Percentiles rank a stretch among this genome's conserved stretches.
Evolutionary conservation across 192 early-diverging fungal genomes (phyloP).

Genomic region (Podila verticillata): DNA sequence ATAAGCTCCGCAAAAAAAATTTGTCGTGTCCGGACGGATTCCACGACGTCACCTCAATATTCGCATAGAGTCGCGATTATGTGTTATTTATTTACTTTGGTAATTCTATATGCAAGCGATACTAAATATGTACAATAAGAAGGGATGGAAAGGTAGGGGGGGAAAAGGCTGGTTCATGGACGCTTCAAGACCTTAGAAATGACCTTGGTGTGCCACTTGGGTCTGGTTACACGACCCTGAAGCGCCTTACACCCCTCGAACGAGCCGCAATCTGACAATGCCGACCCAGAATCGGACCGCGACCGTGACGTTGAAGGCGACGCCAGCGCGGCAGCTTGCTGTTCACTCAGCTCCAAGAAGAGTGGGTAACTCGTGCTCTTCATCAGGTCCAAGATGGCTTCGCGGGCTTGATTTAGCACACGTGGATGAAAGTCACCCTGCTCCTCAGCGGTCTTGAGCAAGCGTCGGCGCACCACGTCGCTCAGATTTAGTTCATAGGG

Average conservation of each 20-base stretch:
- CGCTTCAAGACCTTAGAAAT: background rate
- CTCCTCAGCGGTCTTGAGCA: constrained; percentile 25
- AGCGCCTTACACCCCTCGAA: no score
- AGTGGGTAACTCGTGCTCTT: constrained; percentile 27
- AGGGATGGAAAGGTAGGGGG: background rate
- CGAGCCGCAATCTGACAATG: background rate
- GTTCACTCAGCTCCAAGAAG: constrained; percentile 15
- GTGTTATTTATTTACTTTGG: no score
- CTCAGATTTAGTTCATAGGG: constrained; percentile 53
- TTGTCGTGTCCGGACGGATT: no score
- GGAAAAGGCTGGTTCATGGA: background rate
- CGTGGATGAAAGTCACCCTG: constrained; percentile 35
- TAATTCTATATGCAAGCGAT: background rate
- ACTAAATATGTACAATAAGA: background rate
- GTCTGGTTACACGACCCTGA: background rate
- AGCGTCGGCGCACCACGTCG: constrained; percentile 23
- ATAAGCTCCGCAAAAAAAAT: no score
- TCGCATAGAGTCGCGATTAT: no score
- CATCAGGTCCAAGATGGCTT: constrained; percentile 46
- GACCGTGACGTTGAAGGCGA: background rate
- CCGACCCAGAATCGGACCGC: background rate
- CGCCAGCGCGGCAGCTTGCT: background rate
- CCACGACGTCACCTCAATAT: no score
- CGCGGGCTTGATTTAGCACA: constrained; percentile 24
- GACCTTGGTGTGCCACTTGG: background rate